These are phyloP conservation scores for Zymoseptoria tritici DNA, from an alignment of 2,329 filamentous ascomycete species.

Conservation along the genomic window DNA sequence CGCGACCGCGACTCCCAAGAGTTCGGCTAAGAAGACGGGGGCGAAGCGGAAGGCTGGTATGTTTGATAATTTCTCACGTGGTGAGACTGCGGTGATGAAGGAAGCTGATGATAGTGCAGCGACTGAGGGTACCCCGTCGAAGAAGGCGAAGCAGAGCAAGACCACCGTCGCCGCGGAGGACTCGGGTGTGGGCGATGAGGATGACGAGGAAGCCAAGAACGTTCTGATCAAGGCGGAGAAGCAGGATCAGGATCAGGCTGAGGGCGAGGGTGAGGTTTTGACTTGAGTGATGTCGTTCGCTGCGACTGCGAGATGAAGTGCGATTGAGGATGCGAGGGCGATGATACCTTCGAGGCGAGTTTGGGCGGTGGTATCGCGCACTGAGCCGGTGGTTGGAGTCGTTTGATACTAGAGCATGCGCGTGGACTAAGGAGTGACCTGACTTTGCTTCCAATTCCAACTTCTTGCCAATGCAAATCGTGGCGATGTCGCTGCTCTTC, in stretches of 20 bases:
- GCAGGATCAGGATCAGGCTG: not conserved
- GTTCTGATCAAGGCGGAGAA: not conserved
- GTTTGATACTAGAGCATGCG: not conserved
- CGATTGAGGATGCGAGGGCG: not conserved
- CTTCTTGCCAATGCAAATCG: not conserved
- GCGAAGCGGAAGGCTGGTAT: conserved; percentile 11
- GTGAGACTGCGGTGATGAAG: not conserved
- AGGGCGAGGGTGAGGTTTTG: not conserved
- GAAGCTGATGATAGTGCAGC: not conserved
- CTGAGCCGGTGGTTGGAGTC: not conserved
- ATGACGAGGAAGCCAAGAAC: not conserved
- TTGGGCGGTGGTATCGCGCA: not conserved
- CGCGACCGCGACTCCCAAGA: not conserved
- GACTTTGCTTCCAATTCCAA: not conserved
- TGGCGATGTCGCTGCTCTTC: not conserved
- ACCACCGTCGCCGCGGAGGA: not conserved
- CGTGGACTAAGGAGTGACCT: not conserved
- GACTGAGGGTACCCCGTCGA: not conserved
- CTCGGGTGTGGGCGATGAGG: not conserved
- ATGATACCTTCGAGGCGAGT: not conserved
- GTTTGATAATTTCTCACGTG: not conserved
- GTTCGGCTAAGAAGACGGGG: conserved; percentile 1
- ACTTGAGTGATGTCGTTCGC: not conserved
- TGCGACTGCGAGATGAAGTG: not conserved
- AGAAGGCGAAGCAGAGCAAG: not conserved